Conservation (phyloP, 495 filamentous ascomycete species). For the Articulospora tetracladia region DNA sequence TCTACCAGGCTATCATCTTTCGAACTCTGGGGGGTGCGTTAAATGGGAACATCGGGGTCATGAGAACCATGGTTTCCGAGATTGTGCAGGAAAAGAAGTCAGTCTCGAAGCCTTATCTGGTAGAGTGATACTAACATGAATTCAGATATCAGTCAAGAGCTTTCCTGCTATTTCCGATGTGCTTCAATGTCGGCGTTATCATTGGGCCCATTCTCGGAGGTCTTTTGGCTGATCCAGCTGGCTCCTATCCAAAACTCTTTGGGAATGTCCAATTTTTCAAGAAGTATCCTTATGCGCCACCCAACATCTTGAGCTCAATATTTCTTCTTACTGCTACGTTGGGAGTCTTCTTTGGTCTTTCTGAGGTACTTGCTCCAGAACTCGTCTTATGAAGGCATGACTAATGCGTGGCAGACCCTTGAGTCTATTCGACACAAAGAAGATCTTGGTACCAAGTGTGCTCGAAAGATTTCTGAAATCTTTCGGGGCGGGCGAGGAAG, state of each 20-base stretch:
- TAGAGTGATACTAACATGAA: slow-evolving; percentile 26
- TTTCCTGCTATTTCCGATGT: slow-evolving; percentile 74
- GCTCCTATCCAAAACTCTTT: slow-evolving; percentile 62
- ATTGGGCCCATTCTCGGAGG: slow-evolving; percentile 72
- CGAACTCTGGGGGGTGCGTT: slow-evolving; percentile 68
- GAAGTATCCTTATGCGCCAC: slow-evolving; percentile 68
- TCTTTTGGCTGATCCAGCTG: slow-evolving; percentile 68
- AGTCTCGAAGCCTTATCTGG: slow-evolving; percentile 8
- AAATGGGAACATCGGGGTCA: slow-evolving; percentile 79
- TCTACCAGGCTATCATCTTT: slow-evolving; percentile 70
- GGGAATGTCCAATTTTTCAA: slow-evolving; percentile 65
- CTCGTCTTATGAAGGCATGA: background rate
- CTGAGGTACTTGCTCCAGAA: slow-evolving; percentile 50
- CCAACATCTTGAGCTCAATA: slow-evolving; percentile 66
- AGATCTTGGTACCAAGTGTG: slow-evolving; percentile 42
- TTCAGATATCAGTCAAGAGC: slow-evolving; percentile 76
- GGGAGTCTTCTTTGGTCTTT: slow-evolving; percentile 58
- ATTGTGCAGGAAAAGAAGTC: slow-evolving; percentile 60
- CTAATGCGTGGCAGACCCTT: slow-evolving; percentile 38
- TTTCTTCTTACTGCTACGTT: slow-evolving; percentile 55
- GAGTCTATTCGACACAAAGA: slow-evolving; percentile 40
- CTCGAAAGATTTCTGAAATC: slow-evolving; percentile 12
- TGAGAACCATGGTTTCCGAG: slow-evolving; percentile 77
- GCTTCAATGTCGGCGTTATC: slow-evolving; percentile 74
- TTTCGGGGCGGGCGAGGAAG: background rate